A percentile compares a stretch with the other conserved stretches of the same genome.
Conservation (phyloP, 2,329 filamentous ascomycete species). For the Ilyonectria sp. region DNA sequence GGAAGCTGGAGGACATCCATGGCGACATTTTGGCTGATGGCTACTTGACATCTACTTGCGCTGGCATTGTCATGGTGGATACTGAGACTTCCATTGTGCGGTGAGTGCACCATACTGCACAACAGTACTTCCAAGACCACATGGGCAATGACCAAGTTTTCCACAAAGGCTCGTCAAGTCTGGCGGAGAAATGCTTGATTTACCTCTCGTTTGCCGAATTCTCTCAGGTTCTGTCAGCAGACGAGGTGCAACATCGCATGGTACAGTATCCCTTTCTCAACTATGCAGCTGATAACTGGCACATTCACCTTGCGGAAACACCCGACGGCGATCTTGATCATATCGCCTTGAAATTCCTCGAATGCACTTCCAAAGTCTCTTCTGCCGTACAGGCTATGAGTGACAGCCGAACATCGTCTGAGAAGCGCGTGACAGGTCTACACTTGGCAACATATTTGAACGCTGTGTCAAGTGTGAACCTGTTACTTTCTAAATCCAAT, state of each 20-base stretch:
- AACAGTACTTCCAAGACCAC: not conserved
- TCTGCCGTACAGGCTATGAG: constrained; percentile 2
- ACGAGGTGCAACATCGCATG: not conserved
- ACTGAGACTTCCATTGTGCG: constrained; percentile 3
- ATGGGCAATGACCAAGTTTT: not conserved
- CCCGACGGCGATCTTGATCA: not conserved
- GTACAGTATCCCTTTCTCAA: constrained; percentile 5
- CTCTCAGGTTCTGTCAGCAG: not conserved
- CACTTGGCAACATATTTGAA: constrained; percentile 14
- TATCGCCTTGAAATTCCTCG: not conserved
- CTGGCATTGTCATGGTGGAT: constrained; percentile 8
- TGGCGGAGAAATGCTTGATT: not conserved
- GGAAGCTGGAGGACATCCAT: not conserved
- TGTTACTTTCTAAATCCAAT: not conserved
- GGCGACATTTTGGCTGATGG: not conserved
- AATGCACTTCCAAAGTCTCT: not conserved
- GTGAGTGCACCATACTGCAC: constrained; percentile 4
- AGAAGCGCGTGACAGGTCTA: not conserved
- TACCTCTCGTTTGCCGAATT: constrained; percentile 1
- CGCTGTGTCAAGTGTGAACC: not conserved
- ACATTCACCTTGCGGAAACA: constrained; percentile 1
- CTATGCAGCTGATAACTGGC: constrained; percentile 14
- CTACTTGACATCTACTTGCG: constrained; percentile 3
- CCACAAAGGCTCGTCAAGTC: not conserved
- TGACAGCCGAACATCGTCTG: not conserved